Base-by-base conservation (phyloP, 805 yeast species). In the Candida incommunis region DNA sequence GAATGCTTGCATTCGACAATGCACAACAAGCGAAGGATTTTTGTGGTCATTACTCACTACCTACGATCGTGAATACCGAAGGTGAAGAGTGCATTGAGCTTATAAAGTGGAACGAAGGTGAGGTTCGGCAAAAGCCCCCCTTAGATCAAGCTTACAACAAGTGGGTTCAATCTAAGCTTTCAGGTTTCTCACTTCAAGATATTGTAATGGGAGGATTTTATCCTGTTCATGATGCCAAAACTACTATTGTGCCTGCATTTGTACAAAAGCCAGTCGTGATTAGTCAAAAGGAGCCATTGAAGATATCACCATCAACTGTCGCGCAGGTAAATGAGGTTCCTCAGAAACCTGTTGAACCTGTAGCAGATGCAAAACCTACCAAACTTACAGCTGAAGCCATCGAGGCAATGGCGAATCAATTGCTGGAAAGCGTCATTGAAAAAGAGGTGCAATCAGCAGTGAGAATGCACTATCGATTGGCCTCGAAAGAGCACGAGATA, bases 1-100 rank as follows among this genome's bases (percentile, higher is more conserved):
- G 63, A 0, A 58, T 76, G 50, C 67, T 92, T 20, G 82, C 86
- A 0, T 90, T 83, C 58, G 87, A 84, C 54, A 60, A 71, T n/a
- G 54, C 62, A 0, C 71, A 69, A 0, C 76, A 78, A 43, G 55
- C 83, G 13, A 45, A 63, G 2, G 66, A 63, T 25, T 83, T 85
- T 53, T 78, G 84, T 41, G 60, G 69, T 1, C 72, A 82, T 53
- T 86, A 81, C 57, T 79, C 76, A 1, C 65, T 86, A 23, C 75
- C 71, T 16, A 63, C 63, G 0, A 35, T 50, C 1, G 41, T 47
- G 1, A 67, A 65, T 13, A 59, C 45, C 11, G 58, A 64, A 29
- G 70, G 67, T n/a, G 27, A 46, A 46, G 48, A 43, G 18, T 54
- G 54, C 18, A 62, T 77, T 11, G 75, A 74, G 42, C 49, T 78